Conservation (phyloP, 352 stramenopile genomes). For the Peronospora tabacina region DNA sequence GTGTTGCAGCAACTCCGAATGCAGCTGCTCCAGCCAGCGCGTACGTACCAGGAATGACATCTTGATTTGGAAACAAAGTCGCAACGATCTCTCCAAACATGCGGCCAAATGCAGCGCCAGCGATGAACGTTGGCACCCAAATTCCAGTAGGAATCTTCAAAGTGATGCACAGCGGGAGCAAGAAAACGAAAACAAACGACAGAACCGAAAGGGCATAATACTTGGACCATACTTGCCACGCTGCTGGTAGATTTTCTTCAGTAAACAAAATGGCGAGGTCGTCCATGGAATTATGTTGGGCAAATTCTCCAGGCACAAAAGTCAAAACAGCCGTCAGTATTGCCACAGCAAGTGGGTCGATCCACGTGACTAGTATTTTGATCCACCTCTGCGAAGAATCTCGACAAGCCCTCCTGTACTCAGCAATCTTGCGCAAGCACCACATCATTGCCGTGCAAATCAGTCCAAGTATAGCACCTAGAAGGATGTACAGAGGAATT, state of each 20-base stretch:
- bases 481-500: constrained; percentile 56
- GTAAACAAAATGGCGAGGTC: constrained; percentile 65
- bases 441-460: constrained; percentile 50
- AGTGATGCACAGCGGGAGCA: constrained; percentile 78
- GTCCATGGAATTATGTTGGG: constrained; percentile 41
- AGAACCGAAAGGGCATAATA: constrained; percentile 55
- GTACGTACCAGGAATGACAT: constrained; percentile 54
- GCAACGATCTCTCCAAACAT: constrained; percentile 63
- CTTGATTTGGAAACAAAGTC: constrained; percentile 21
- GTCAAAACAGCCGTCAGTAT: constrained; percentile 57
- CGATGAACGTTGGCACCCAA: constrained; percentile 82
- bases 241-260: constrained; percentile 29
- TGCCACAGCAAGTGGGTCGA: constrained; percentile 57
- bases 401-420: constrained; percentile 28
- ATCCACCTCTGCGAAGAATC: constrained; percentile 46
- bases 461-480: constrained; percentile 53
- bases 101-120: constrained; percentile 68
- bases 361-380: constrained; percentile 46
- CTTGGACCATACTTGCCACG: constrained; percentile 53
- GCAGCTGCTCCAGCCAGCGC: constrained; percentile 70
- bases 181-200: constrained; percentile 41
- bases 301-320: constrained; percentile 67
- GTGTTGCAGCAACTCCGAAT: constrained; percentile 59
- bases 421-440: constrained; percentile 49
- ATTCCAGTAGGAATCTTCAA: constrained; percentile 75